These are phyloP conservation scores for Sporobolomyces phaffii DNA, from an alignment of 768 basidiomycete genomes.

Conservation along the genomic window DNA sequence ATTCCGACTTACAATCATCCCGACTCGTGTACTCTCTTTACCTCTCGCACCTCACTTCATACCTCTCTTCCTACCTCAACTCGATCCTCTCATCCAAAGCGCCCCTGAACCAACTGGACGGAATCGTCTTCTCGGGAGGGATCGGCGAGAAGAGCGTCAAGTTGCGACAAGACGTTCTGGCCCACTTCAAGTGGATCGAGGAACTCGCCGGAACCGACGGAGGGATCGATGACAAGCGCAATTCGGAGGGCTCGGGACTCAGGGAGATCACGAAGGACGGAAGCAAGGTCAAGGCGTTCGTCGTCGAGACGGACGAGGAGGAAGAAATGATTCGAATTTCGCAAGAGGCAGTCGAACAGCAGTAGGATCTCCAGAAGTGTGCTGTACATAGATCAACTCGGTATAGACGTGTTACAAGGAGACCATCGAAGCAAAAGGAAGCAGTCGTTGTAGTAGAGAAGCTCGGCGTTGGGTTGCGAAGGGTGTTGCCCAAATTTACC, in stretches of 20 bases:
- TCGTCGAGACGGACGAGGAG: conserved; percentile 50
- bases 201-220: conserved; percentile 53
- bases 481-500: too few species aligned
- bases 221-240: conserved; percentile 50
- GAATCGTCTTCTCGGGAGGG: conserved; percentile 77
- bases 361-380: neutral
- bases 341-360: conserved; percentile 11
- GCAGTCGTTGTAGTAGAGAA: too few species aligned
- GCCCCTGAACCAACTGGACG: conserved; percentile 53
- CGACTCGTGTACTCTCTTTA: conserved; percentile 66
- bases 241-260: conserved; percentile 41
- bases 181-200: conserved; percentile 59
- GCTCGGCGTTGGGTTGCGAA: too few species aligned
- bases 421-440: neutral
- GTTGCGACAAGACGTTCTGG: conserved; percentile 58
- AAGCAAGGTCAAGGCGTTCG: conserved; percentile 45
- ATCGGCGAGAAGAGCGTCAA: conserved; percentile 71
- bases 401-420: too few species aligned
- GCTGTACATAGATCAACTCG: neutral
- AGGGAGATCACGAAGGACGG: conserved; percentile 43
- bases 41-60: conserved; percentile 35
- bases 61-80: conserved; percentile 32
- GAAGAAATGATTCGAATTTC: conserved; percentile 38
- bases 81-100: conserved; percentile 31
- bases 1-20: conserved; percentile 45